Evolutionary conservation across 371 early-diverging fungal species (phyloP).

Genomic region (Actinomortierella ambigua): DNA sequence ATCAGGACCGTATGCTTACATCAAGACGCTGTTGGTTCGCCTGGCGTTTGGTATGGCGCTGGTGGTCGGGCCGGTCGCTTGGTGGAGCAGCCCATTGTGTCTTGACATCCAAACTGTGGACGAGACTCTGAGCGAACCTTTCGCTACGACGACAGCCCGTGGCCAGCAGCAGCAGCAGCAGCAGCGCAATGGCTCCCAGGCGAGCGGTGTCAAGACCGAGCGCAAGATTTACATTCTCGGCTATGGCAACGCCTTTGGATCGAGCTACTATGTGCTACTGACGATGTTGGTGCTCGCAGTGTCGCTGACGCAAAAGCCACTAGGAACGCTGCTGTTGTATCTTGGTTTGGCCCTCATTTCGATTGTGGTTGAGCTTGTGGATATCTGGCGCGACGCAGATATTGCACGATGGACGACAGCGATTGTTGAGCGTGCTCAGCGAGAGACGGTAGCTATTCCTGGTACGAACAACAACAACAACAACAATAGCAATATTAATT

Average conservation of each 20-base stretch:
- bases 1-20: constrained; percentile 27
- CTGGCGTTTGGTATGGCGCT: constrained; percentile 53
- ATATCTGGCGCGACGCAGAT: constrained; percentile 53
- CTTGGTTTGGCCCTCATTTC: constrained; percentile 57
- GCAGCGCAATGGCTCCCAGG: constrained; percentile 1
- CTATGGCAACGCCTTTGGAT: constrained; percentile 64
- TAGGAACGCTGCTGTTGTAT: constrained; percentile 72
- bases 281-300: constrained; percentile 59
- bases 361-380: constrained; percentile 55
- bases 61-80: constrained; percentile 51
- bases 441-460: constrained; percentile 9
- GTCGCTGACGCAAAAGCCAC: constrained; percentile 69
- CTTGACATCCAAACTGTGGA: constrained; percentile 49
- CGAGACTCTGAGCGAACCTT: constrained; percentile 9
- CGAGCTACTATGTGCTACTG: constrained; percentile 60
- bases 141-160: not conserved
- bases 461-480: not conserved
- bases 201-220: constrained; percentile 6
- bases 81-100: constrained; percentile 55
- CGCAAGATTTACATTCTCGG: constrained; percentile 52
- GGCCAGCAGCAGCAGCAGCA: not conserved
- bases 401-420: constrained; percentile 22
- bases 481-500: not conserved
- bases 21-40: constrained; percentile 52
- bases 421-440: constrained; percentile 17